phyloP scores from a whole-genome alignment of 139 green algal genomes.

The Volvox africanus region DNA sequence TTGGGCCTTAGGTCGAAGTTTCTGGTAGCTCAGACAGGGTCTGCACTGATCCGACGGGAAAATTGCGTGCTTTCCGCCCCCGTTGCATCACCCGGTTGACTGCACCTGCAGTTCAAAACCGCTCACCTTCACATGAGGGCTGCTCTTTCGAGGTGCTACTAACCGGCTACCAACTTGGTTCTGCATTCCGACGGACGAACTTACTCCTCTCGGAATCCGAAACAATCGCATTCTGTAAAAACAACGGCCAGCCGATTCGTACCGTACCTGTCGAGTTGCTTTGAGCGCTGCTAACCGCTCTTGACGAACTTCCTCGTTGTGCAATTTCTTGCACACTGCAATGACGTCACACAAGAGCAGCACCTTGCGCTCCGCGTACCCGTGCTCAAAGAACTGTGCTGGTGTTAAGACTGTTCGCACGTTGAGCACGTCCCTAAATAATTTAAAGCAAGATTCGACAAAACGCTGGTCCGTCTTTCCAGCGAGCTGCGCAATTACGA shows the following conservation, averaged over 20 bases:
- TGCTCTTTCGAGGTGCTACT: background rate
- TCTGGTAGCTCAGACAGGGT: too few species aligned
- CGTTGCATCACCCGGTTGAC: too few species aligned
- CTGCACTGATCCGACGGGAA: too few species aligned
- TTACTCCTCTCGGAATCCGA: too few species aligned
- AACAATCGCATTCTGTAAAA: too few species aligned
- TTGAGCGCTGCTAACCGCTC: slow-evolving; percentile 67
- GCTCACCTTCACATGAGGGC: slow-evolving; percentile 16
- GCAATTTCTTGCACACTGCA: slow-evolving; percentile 64
- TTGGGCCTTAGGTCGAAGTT: too few species aligned
- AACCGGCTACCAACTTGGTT: background rate
- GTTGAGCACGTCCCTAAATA: slow-evolving; percentile 73
- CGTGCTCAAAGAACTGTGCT: slow-evolving; percentile 82
- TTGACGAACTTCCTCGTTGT: slow-evolving; percentile 72
- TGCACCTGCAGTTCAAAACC: background rate
- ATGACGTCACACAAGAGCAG: slow-evolving; percentile 75
- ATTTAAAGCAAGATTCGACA: slow-evolving; percentile 72
- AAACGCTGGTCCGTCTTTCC: slow-evolving; percentile 84
- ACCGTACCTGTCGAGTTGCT: slow-evolving; percentile 39
- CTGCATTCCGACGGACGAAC: background rate
- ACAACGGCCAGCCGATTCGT: too few species aligned
- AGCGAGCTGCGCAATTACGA: slow-evolving; percentile 67
- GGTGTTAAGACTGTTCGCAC: slow-evolving; percentile 72
- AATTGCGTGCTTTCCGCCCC: too few species aligned
- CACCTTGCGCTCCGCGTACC: slow-evolving; percentile 87